Percentiles rank a stretch among this genome's conserved stretches.
Evolutionary conservation across 1,139 yeast genomes (phyloP).

Genomic region (Geotrichum histeridarum): DNA sequence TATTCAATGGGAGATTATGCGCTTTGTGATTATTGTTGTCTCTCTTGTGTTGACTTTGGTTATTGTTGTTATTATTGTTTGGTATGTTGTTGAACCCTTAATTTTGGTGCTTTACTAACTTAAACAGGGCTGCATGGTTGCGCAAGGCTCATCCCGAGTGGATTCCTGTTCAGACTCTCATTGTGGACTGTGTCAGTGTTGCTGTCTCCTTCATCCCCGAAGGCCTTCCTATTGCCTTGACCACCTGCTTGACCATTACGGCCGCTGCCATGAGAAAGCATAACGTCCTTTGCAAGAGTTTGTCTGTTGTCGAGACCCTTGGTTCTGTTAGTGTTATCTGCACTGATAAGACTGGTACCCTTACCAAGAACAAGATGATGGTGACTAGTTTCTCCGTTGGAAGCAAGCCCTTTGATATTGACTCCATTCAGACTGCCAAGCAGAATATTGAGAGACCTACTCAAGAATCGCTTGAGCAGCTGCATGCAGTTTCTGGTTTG

Average conservation of each 20-base stretch:
- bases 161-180: conserved; percentile 42
- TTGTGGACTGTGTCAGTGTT: conserved; percentile 37
- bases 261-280: conserved; percentile 45
- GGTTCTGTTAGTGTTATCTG: conserved; percentile 48
- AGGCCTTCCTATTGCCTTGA: conserved; percentile 48
- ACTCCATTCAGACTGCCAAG: conserved; percentile 6
- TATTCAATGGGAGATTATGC: conserved; percentile 43
- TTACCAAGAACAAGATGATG: conserved; percentile 47
- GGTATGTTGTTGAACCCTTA: no score
- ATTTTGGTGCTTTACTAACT: conserved; percentile 35
- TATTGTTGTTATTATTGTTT: conserved; percentile 42
- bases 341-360: conserved; percentile 50
- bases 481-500: conserved; percentile 21
- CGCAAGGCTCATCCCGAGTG: conserved; percentile 41
- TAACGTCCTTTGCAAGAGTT: conserved; percentile 44
- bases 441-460: background rate
- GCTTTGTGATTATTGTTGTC: conserved; percentile 42
- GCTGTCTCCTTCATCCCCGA: conserved; percentile 51
- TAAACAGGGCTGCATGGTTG: conserved; percentile 37
- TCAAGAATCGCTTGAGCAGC: conserved; percentile 2
- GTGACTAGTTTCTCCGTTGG: conserved; percentile 41
- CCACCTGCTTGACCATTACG: conserved; percentile 47
- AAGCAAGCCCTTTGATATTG: conserved; percentile 21
- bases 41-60: conserved; percentile 39
- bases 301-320: conserved; percentile 66